A percentile compares a stretch with the other conserved stretches of the same genome.
These are phyloP conservation scores for Ogataea dorogensis DNA, from an alignment of 805 yeast genomes.

Conservation along the genomic window DNA sequence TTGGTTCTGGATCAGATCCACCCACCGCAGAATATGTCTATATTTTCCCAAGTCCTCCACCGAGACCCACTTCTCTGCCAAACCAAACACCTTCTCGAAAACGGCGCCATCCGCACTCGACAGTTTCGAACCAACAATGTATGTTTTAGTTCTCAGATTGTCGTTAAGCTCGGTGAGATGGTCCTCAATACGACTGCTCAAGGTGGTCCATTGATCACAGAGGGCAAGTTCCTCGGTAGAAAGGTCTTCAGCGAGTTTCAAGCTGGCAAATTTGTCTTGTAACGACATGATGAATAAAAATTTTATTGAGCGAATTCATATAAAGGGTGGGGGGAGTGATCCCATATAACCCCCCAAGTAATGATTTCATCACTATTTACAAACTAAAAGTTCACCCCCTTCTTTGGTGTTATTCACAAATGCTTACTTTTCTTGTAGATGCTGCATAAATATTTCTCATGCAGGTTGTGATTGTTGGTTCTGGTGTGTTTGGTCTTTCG, in stretches of 20 bases:
- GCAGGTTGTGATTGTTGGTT: constrained; percentile 4
- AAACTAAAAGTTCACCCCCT: too few relatives aligned
- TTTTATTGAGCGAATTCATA: too few relatives aligned
- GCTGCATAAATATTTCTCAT: constrained; percentile 21
- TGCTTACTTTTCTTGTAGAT: constrained; percentile 9
- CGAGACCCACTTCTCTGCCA: constrained; percentile 54
- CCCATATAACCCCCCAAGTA: too few relatives aligned
- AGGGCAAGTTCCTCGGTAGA: constrained; percentile 50
- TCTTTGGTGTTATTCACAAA: too few relatives aligned
- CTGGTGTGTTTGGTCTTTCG: constrained; percentile 5
- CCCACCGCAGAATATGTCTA: constrained; percentile 93
- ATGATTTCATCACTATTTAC: too few relatives aligned
- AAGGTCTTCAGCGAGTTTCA: constrained; percentile 30
- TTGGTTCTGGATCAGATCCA: constrained; percentile 77
- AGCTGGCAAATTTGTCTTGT: constrained; percentile 30
- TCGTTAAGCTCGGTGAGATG: constrained; percentile 62
- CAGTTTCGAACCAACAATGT: constrained; percentile 64
- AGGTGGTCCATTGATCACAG: constrained; percentile 74
- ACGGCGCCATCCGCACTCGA: constrained; percentile 70
- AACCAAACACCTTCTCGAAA: constrained; percentile 63
- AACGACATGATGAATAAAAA: constrained; percentile 30
- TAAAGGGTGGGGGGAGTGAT: too few relatives aligned
- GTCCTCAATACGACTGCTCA: constrained; percentile 62
- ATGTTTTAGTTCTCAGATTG: constrained; percentile 66
- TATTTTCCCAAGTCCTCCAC: constrained; percentile 53